phyloP scores from a whole-genome alignment of 176 grass and related monocot species.

The Hsuehochloa calcarea region DNA sequence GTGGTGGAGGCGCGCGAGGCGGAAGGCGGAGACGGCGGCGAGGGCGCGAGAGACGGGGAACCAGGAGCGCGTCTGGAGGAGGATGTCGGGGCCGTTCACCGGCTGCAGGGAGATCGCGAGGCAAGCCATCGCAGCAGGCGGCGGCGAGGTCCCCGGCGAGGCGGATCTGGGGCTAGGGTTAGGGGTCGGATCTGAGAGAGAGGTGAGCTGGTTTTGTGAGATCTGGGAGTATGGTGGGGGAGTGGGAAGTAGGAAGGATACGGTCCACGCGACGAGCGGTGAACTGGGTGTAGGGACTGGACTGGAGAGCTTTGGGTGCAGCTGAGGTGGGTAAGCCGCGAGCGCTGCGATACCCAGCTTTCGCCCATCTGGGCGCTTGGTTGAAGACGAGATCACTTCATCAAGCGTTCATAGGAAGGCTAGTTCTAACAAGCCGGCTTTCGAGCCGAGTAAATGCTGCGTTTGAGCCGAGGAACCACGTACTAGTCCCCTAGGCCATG shows the following conservation, averaged over 20 bases:
- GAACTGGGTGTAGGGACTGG: not conserved
- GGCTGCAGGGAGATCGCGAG: conserved; percentile 95
- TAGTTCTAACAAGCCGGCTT: no score
- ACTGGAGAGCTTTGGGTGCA: no score
- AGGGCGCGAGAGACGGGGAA: conserved; percentile 96
- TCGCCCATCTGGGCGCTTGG: no score
- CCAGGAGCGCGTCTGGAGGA: conserved; percentile 94
- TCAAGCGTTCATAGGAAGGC: no score
- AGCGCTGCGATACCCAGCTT: no score
- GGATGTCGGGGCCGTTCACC: conserved; percentile 84
- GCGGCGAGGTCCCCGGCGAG: not conserved
- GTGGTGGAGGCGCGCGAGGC: conserved; percentile 74
- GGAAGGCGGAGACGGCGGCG: conserved; percentile 91
- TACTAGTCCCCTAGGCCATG: no score
- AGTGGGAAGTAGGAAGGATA: conserved; percentile 23
- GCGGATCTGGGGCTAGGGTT: conserved; percentile 29
- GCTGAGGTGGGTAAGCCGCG: no score
- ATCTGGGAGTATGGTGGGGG: conserved; percentile 19
- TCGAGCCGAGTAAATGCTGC: no score
- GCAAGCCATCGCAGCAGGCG: conserved; percentile 65
- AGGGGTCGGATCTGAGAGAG: conserved; percentile 42
- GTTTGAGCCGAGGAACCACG: no score
- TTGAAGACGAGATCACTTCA: no score
- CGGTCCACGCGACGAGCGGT: conserved; percentile 3
- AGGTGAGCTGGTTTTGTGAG: conserved; percentile 11